Evolutionary conservation across 2,329 filamentous ascomycete genomes (phyloP), one percentile per base, ranked within the genome.

Genomic region (Aulographum hederae): DNA sequence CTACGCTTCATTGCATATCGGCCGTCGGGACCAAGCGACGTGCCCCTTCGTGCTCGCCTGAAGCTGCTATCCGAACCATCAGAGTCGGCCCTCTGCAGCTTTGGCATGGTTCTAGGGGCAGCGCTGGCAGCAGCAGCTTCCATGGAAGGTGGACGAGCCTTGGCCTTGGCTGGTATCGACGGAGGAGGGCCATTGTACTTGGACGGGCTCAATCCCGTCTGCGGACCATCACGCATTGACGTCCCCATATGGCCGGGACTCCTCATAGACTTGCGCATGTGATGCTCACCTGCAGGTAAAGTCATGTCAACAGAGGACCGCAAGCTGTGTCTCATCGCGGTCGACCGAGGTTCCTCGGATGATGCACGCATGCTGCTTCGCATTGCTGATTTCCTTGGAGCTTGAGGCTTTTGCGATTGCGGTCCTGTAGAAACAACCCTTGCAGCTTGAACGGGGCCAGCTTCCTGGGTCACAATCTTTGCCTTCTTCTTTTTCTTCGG

Each of bases 1-100:
- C 78, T 81, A 32, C 62, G 66, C 35, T 74, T 73, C 61, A 92
- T 80, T 1, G 59, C 65, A 32, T 71, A 66, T 16, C 53, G 45
- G 1, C 62, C 61, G 52, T 33, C 1, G 43, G 32, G 34, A 47
- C 37, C 30, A 36, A 32, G 35, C 41, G 35, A 5, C 4, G 51
- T 47, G 32, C 56, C 47, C 23, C 64, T 55, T 37, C 67, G 65
- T 27, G 60, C 53, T 18, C 80, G 74, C 45, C 69, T 77, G 57
- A 93, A 93, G 48, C 81, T 92, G 53, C 79, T 92, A 15, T 53
- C 59, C 3, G 60, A 63, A 21, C 58, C 58, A 37, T 52, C 52
- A 12, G 52, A 55, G 33, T 61, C 58, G 30, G 56, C 50, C n/a
- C 52, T 47, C 26, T 51, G 48, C 2, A 48, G 37, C 4, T 27